Evolutionary conservation across 495 filamentous ascomycete species (phyloP), one percentile per base, ranked within the genome.

Genomic region (Daldinia concentrica): DNA sequence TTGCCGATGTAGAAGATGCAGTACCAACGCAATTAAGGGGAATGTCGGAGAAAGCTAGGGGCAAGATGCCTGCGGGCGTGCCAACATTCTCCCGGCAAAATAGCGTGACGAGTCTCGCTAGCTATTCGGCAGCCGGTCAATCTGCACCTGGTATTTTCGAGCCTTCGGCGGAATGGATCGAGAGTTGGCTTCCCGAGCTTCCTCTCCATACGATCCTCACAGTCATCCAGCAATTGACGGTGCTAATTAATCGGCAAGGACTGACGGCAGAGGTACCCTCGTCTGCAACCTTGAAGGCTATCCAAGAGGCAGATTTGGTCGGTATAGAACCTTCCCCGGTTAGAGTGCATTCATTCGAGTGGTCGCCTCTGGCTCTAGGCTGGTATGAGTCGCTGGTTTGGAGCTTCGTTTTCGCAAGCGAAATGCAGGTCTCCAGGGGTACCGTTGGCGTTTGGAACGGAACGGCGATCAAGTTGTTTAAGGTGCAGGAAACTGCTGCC

Each of bases 41-140:
- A 54, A 99, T 98, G 93, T 97, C 95, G 9, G 95, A 99, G 79
- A 99, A 98, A 76, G 96, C 95, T 27, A 84, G 95, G 55, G 95
- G 95, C 7, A 99, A 99, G 78, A 93, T 95, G 88, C 96, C 96
- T n/a, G 93, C 92, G 9, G 91, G 92, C 3, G 86, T 92, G 41
- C 85, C 86, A 9, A 87, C 87, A 15, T 98, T 99, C 77, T 97
- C 94, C 3, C 85, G 96, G 7, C 95, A 98, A 76, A 95, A 94
- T 74, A 97, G 93, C 79, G 94, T 90, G 54, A 92, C 93, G 9
- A 97, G 93, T 71, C 85, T 98, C 37, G 86, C 82, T 58, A 91
- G 90, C 78, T 84, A 92, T 74, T 84, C 88, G 58, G 84, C 86
- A 56, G 76, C 86, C 24, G 58, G 85, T 80, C 80, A 79, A 79